Evolutionary conservation across 2,329 filamentous ascomycete species (phyloP).

Genomic region (Neocatenulostroma microsporum): DNA sequence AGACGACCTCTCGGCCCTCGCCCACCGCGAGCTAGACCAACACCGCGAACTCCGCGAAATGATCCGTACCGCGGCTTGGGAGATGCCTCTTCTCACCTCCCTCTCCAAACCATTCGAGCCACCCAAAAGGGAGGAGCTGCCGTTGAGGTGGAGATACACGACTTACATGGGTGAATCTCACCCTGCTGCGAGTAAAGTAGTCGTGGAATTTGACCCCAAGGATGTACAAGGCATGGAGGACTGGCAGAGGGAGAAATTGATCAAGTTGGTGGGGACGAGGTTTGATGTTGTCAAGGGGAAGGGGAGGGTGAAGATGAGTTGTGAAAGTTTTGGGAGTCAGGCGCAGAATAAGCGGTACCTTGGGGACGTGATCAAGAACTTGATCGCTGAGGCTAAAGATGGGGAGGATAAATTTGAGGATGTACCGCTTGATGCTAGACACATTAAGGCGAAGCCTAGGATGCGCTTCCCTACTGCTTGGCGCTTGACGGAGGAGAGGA

Average conservation of each 20-base stretch:
- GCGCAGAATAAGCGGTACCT: slow-evolving; percentile 97
- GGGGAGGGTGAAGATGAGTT: slow-evolving; percentile 78
- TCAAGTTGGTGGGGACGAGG: slow-evolving; percentile 75
- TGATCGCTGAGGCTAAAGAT: slow-evolving; percentile 69
- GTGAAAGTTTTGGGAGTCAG: slow-evolving; percentile 72
- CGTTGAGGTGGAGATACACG: slow-evolving; percentile 92
- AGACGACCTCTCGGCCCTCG: slow-evolving; percentile 72
- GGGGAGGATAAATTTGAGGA: slow-evolving; percentile 75
- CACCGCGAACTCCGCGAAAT: slow-evolving; percentile 85
- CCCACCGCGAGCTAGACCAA: slow-evolving; percentile 79
- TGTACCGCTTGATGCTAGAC: slow-evolving; percentile 79
- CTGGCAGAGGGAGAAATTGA: slow-evolving; percentile 67
- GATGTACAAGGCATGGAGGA: slow-evolving; percentile 62
- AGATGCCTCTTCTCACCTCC: slow-evolving; percentile 81
- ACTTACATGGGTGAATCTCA: slow-evolving; percentile 92
- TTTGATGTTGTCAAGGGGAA: slow-evolving; percentile 79
- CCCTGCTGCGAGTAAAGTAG: slow-evolving; percentile 86
- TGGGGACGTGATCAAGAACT: slow-evolving; percentile 63
- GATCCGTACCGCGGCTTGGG: slow-evolving; percentile 80
- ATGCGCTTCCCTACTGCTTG: slow-evolving; percentile 73
- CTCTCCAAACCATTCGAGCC: slow-evolving; percentile 72
- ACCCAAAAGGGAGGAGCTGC: slow-evolving; percentile 52
- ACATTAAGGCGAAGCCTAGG: slow-evolving; percentile 63
- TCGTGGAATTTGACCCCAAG: slow-evolving; percentile 73
- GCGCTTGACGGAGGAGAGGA: slow-evolving; percentile 66